Evolutionary conservation across 2,329 filamentous ascomycete genomes (phyloP).

Genomic region (Aspergillus piperis): DNA sequence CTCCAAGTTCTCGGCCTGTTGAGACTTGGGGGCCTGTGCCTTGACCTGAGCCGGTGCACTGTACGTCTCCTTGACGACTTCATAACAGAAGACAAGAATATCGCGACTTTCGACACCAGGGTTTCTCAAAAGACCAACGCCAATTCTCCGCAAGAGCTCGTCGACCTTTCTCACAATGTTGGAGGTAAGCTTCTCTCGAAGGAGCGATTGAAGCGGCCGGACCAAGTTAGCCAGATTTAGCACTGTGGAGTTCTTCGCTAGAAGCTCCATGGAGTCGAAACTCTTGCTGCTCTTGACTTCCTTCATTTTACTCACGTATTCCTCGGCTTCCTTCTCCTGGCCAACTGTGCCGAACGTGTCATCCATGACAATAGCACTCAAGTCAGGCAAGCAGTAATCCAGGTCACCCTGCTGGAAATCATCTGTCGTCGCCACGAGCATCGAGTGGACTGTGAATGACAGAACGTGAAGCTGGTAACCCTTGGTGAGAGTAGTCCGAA

Average conservation of each 20-base stretch:
- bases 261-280: constrained; percentile 93
- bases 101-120: constrained; percentile 75
- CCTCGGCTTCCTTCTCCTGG: constrained; percentile 95
- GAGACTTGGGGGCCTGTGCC: constrained; percentile 28
- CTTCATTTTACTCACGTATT: constrained; percentile 93
- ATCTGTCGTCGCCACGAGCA: constrained; percentile 74
- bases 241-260: constrained; percentile 80
- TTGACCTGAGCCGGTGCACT: constrained; percentile 56
- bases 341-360: constrained; percentile 92
- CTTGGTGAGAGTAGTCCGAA: constrained; percentile 76
- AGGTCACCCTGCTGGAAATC: constrained; percentile 77
- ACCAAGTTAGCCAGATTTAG: constrained; percentile 72
- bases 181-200: constrained; percentile 81
- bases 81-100: constrained; percentile 90
- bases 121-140: constrained; percentile 80
- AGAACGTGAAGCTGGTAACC: constrained; percentile 95
- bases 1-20: constrained; percentile 62
- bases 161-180: constrained; percentile 88
- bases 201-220: constrained; percentile 72
- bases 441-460: constrained; percentile 91
- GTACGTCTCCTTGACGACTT: constrained; percentile 87
- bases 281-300: constrained; percentile 98
- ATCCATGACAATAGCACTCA: constrained; percentile 89
- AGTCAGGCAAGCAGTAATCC: constrained; percentile 78
- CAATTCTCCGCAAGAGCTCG: constrained; percentile 79